Conservation (phyloP, 2,329 filamentous ascomycete genomes). For the Nemania abortiva region DNA sequence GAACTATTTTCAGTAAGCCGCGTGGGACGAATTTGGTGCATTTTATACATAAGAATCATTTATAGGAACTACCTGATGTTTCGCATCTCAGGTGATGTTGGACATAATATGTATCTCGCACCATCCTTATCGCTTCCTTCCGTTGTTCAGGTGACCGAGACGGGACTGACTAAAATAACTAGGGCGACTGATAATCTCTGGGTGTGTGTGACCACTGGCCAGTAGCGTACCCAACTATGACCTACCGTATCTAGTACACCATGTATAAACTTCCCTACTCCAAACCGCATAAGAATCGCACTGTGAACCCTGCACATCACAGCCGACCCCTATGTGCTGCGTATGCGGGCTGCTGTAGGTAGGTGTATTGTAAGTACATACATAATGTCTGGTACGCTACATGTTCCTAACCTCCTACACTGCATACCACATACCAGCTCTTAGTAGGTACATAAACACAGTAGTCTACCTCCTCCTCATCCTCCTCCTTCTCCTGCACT, state of each 20-base stretch:
- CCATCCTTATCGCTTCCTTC: slow-evolving; percentile 39
- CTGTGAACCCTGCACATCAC: slow-evolving; percentile 32
- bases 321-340: slow-evolving; percentile 7
- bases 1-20: background rate
- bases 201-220: slow-evolving; percentile 21
- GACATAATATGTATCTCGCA: slow-evolving; percentile 22
- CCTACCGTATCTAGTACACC: slow-evolving; percentile 6
- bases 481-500: background rate
- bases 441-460: background rate
- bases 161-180: slow-evolving; percentile 33
- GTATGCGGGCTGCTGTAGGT: slow-evolving; percentile 5
- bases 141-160: slow-evolving; percentile 38
- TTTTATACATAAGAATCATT: background rate
- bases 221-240: background rate
- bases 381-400: background rate
- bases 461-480: background rate
- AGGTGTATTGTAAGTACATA: background rate
- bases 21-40: background rate
- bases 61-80: background rate
- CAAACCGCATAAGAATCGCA: slow-evolving; percentile 10
- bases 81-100: slow-evolving; percentile 25
- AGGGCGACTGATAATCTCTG: slow-evolving; percentile 33
- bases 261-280: background rate
- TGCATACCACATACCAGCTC: background rate
- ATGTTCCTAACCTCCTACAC: background rate